A percentile compares a stretch with the other conserved stretches of the same genome.
phyloP scores from a whole-genome alignment of 2,329 filamentous ascomycete species.

The Calonectria pseudoreteaudii region DNA sequence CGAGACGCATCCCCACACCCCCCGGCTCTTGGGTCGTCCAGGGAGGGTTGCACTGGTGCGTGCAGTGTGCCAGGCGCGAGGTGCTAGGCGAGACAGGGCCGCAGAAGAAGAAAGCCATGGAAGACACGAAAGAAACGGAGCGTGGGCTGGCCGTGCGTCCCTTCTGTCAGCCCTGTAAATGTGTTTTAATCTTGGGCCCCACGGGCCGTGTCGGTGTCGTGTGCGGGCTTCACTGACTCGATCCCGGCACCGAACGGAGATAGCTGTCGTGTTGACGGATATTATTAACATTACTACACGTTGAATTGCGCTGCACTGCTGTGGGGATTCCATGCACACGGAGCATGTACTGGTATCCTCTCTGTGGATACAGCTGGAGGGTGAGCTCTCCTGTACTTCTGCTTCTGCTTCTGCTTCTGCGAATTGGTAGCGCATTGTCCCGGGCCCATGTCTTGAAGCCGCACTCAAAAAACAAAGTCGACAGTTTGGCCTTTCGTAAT shows the following conservation, averaged over 20 bases:
- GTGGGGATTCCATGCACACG: neutral
- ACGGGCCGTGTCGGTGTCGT: neutral
- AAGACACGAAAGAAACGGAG: neutral
- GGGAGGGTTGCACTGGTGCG: constrained; percentile 14
- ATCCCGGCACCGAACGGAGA: neutral
- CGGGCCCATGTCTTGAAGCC: constrained; percentile 7
- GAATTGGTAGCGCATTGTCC: neutral
- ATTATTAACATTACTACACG: neutral
- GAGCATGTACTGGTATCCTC: neutral
- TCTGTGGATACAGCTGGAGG: neutral
- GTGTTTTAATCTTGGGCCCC: neutral
- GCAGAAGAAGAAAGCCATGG: neutral
- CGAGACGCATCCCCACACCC: constrained; percentile 14
- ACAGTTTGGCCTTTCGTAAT: constrained; percentile 17
- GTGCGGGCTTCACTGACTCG: neutral
- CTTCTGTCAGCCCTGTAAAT: neutral
- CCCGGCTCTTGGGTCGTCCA: constrained; percentile 3
- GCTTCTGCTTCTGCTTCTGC: neutral
- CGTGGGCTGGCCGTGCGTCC: neutral
- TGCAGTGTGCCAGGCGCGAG: neutral
- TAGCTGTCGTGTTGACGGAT: neutral
- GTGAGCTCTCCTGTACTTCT: neutral
- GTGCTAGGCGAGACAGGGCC: neutral
- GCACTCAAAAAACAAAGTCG: neutral
- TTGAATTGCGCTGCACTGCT: neutral